Evolutionary conservation across 495 filamentous ascomycete genomes (phyloP).

Genomic region (Penicillium canariense): DNA sequence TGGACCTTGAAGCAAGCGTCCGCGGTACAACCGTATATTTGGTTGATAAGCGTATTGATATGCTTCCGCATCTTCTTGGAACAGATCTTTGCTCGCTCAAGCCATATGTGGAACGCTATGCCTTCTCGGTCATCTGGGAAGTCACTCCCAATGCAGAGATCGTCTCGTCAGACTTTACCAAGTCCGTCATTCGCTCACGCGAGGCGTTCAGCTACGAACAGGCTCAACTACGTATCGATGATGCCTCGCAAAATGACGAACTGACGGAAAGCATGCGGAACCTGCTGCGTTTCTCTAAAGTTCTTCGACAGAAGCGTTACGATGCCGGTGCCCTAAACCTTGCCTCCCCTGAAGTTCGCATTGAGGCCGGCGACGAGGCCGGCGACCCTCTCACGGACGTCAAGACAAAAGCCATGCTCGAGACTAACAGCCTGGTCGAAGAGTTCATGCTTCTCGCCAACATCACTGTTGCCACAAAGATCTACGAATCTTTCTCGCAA

Average conservation of each 20-base stretch:
- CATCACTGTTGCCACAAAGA: slow-evolving; percentile 83
- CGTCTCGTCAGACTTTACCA: slow-evolving; percentile 78
- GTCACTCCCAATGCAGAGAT: slow-evolving; percentile 81
- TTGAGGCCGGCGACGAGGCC: slow-evolving; percentile 91
- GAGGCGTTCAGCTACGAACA: slow-evolving; percentile 98
- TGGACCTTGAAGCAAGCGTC: slow-evolving; percentile 91
- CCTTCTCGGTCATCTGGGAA: slow-evolving; percentile 95
- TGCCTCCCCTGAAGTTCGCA: slow-evolving; percentile 90
- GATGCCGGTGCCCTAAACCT: slow-evolving; percentile 93
- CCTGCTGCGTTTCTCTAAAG: slow-evolving; percentile 84
- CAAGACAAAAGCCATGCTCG: slow-evolving; percentile 89
- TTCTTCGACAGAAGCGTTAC: slow-evolving; percentile 92
- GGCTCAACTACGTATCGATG: slow-evolving; percentile 90
- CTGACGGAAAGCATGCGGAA: slow-evolving; percentile 87
- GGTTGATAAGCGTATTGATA: slow-evolving; percentile 98
- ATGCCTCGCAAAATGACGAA: slow-evolving; percentile 78
- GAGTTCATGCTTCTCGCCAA: slow-evolving; percentile 99
- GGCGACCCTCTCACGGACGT: slow-evolving; percentile 90
- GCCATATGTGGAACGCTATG: slow-evolving; percentile 94
- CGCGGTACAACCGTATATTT: slow-evolving; percentile 96
- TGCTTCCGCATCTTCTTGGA: slow-evolving; percentile 92
- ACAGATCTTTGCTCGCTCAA: slow-evolving; percentile 97
- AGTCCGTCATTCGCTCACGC: slow-evolving; percentile 96
- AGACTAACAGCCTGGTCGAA: slow-evolving; percentile 95
- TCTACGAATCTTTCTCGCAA: slow-evolving; percentile 87